Conservation (phyloP, 441 rosid species). For the Adansonia gregorii region DNA sequence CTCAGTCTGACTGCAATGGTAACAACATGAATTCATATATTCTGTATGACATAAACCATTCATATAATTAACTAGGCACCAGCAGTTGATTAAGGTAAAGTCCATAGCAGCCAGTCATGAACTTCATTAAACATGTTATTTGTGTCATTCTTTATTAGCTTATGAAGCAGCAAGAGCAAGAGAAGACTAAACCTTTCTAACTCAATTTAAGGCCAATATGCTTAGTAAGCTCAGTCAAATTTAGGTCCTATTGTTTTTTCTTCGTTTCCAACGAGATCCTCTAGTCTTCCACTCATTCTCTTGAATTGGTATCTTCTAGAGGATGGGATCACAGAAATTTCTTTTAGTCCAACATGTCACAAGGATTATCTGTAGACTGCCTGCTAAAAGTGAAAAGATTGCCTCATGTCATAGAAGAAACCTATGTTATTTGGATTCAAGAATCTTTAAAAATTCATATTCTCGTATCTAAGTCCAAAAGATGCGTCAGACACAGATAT, state of each 20-base stretch:
- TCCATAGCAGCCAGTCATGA: not conserved
- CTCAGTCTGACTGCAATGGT: too few relatives aligned
- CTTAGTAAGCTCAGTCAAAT: not conserved
- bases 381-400: not conserved
- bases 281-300: not conserved
- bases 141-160: not conserved
- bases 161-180: not conserved
- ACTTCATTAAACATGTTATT: not conserved
- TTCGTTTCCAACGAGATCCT: not conserved
- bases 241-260: not conserved
- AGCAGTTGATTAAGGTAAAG: not conserved
- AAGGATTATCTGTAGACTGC: not conserved
- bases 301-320: not conserved
- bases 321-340: too few relatives aligned
- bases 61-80: not conserved
- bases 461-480: too few relatives aligned
- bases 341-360: not conserved
- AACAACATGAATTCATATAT: too few relatives aligned
- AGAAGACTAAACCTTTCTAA: not conserved
- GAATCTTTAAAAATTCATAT: too few relatives aligned
- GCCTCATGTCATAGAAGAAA: not conserved
- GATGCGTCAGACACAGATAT: too few relatives aligned
- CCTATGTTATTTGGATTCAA: too few relatives aligned
- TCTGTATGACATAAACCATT: not conserved
- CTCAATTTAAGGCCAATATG: not conserved